Base-by-base conservation (phyloP, 108 stramenopile species). In the Nitzschia palea region DNA sequence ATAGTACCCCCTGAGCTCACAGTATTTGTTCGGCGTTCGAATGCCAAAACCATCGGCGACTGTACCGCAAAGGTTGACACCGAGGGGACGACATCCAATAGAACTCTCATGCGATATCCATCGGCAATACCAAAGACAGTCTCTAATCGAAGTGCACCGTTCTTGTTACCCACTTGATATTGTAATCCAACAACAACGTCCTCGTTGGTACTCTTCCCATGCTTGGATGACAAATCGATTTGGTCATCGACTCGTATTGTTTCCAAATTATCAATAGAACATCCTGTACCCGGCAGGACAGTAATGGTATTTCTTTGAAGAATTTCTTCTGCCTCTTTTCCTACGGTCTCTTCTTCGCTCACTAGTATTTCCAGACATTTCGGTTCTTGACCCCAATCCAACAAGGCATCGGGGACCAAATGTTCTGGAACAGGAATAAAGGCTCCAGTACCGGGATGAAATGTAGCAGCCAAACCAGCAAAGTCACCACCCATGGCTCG, bases 341-440 rank as follows among this genome's bases (percentile, higher is more conserved):
- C 73, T 3, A 31, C 75, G 29, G 17, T 42, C 3, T 53, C 2
- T 1, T 65, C 65, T 68, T 86, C 85, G 32, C 78, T 80, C 3
- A 74, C 73, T 28, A 86, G 14, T 4, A 77, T 75, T 63, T 86
- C 79, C 14, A 86, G 43, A 42, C 70, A 72, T 20, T 40, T 68
- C 8, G 85, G 85, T 28, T 78, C 83, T 62, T 86, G 88, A 30
- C 88, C 90, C 91, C 91, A 93, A 57, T 93, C 91, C 17, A 88
- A 28, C 77, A 93, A 58, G 37, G 54, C 52, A 15, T 74, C 63
- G 0, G 88, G 88, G 0, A 93, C 77, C 25, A 84, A 60, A 55
- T 86, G 77, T 54, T 85, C 83, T 9, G 91, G 91, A 15, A 93
- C 76, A 20, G 81, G 85, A 26, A 93, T 85, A 27, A 88, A 62